Percentiles rank a stretch among this genome's conserved stretches.
phyloP scores from a whole-genome alignment of 169 alveolate genomes.

The Blepharisma undulans region DNA sequence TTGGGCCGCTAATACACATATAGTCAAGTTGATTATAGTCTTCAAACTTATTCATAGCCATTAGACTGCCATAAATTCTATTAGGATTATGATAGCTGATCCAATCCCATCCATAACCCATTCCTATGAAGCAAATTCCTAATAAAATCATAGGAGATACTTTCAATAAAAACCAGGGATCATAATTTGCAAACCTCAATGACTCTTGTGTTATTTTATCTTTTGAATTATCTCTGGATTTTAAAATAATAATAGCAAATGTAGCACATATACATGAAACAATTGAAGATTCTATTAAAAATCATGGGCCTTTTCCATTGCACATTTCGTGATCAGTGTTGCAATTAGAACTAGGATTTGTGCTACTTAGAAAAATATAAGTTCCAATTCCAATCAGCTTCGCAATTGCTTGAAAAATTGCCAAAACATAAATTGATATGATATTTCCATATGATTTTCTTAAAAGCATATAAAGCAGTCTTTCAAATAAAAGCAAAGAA shows the following conservation, averaged over 20 bases:
- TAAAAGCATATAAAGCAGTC: not conserved
- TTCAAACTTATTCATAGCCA: not conserved
- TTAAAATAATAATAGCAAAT: not conserved
- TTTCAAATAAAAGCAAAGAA: not conserved
- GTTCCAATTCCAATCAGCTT: not conserved
- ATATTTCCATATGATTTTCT: not conserved
- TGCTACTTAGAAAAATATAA: not conserved
- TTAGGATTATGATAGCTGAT: not conserved
- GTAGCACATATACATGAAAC: not conserved
- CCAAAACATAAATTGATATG: no score
- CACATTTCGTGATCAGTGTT: not conserved
- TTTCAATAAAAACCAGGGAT: not conserved
- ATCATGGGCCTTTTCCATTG: not conserved
- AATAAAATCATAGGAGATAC: not conserved
- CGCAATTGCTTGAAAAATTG: not conserved
- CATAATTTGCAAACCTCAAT: not conserved
- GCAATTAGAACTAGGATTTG: not conserved
- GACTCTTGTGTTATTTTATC: not conserved
- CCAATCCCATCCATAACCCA: not conserved
- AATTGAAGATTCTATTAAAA: not conserved
- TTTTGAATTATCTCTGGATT: not conserved
- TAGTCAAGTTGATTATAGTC: not conserved
- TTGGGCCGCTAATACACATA: not conserved
- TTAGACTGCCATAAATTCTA: not conserved
- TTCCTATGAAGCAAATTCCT: not conserved